These are phyloP conservation scores for Plasmodium ovale DNA, from an alignment of 169 alveolate genomes.

Conservation along the genomic window DNA sequence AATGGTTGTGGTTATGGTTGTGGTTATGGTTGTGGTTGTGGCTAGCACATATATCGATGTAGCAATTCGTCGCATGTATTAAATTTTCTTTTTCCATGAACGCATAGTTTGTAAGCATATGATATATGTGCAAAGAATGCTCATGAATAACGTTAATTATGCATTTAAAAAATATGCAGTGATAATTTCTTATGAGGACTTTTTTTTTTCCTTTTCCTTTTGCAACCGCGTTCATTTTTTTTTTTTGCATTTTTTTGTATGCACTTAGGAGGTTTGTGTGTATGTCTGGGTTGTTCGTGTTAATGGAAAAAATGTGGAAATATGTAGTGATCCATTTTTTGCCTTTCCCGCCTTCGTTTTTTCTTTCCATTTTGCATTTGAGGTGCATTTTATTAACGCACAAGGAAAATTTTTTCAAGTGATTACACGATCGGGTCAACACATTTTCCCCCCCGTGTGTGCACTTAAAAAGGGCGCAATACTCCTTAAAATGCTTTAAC, in stretches of 20 bases:
- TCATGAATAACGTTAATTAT: conserved; percentile 49
- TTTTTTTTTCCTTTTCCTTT: conserved; percentile 6
- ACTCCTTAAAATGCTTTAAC: conserved; percentile 17
- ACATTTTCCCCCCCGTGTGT: conserved; percentile 9
- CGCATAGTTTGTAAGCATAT: neutral
- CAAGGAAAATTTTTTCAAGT: neutral
- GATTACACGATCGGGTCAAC: too few species aligned
- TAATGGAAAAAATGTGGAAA: conserved; percentile 9
- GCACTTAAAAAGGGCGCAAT: neutral
- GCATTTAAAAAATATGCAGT: conserved; percentile 48
- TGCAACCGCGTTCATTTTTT: neutral
- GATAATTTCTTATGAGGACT: neutral
- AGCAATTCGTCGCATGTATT: too few species aligned
- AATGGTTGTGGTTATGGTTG: too few species aligned
- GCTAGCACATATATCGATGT: too few species aligned
- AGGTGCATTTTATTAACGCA: conserved; percentile 1
- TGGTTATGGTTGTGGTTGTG: too few species aligned
- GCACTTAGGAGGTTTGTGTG: neutral
- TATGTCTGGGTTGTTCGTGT: neutral
- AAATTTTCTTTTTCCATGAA: neutral
- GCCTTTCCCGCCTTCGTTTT: neutral
- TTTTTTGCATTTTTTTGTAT: conserved; percentile 13
- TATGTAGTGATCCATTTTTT: conserved; percentile 26
- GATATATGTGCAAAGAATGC: conserved; percentile 30
- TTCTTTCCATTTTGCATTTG: neutral